A percentile compares a stretch with the other conserved stretches of the same genome.
phyloP scores from a whole-genome alignment of 169 alveolate genomes.

The Eimeria zaria region DNA sequence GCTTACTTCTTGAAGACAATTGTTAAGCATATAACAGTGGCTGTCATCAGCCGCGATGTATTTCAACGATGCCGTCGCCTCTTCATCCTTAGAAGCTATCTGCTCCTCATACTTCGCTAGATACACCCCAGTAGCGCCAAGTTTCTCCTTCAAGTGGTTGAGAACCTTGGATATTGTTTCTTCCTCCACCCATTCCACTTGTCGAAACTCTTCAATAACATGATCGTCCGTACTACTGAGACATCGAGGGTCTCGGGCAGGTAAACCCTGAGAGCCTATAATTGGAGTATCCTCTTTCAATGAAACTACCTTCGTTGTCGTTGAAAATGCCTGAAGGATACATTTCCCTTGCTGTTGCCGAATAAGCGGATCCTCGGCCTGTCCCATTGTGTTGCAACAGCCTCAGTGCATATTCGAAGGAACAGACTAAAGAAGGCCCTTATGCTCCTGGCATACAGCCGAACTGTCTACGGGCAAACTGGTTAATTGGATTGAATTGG shows the following conservation, averaged over 20 bases:
- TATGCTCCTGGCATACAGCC: not conserved
- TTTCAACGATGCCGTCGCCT: not conserved
- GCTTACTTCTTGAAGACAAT: conserved; percentile 48
- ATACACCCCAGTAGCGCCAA: conserved; percentile 63
- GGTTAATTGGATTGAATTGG: not conserved
- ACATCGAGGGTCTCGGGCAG: not conserved
- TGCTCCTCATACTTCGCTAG: conserved; percentile 69
- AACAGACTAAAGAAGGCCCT: not conserved
- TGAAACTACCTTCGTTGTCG: not conserved
- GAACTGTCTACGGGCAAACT: too few relatives aligned
- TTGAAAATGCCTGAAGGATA: not conserved
- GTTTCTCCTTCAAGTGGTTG: not conserved
- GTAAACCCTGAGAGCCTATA: not conserved
- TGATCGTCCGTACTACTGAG: not conserved
- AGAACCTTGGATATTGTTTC: not conserved
- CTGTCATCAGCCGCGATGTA: conserved; percentile 25
- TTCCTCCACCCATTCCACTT: conserved; percentile 61
- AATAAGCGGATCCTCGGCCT: too few relatives aligned
- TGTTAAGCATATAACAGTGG: conserved; percentile 21
- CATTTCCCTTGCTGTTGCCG: not conserved
- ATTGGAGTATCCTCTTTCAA: not conserved
- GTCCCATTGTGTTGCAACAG: not conserved
- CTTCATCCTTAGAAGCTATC: not conserved
- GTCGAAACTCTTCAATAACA: not conserved
- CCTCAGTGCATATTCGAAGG: not conserved